A percentile compares a stretch with the other conserved stretches of the same genome.
Conservation (phyloP, 257 asterid species). For the Handroanthus guayacan region DNA sequence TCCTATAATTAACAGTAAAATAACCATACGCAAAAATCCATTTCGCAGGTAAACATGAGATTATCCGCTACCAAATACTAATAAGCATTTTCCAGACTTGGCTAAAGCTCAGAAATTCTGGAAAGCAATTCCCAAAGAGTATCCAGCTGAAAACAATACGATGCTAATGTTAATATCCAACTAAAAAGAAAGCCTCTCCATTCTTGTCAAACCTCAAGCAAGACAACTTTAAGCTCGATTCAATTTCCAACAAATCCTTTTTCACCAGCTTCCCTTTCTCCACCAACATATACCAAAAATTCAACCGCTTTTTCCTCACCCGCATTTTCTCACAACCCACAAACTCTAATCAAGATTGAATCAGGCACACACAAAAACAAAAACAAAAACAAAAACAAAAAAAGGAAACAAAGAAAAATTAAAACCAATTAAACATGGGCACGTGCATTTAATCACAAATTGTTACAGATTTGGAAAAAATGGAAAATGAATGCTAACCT, state of each 20-base stretch:
- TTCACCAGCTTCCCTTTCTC: background rate
- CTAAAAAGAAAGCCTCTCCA: background rate
- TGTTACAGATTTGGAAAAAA: conserved; percentile 7
- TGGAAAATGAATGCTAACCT: conserved; percentile 45
- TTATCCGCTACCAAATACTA: conserved; percentile 17
- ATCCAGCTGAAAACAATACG: conserved; percentile 24
- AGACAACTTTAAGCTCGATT: conserved; percentile 19
- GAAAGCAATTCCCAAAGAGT: conserved; percentile 25
- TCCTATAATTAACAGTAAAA: conserved; percentile 14
- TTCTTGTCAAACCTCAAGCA: conserved; percentile 10
- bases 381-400: too few species aligned
- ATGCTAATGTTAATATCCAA: background rate
- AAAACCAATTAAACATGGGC: conserved; percentile 19
- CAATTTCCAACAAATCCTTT: conserved; percentile 1
- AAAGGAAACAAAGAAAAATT: background rate
- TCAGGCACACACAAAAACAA: background rate
- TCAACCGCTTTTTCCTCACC: background rate
- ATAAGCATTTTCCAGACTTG: conserved; percentile 1
- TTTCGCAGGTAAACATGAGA: background rate
- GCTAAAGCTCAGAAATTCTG: conserved; percentile 3
- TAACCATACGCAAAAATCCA: background rate
- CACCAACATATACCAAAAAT: conserved; percentile 7
- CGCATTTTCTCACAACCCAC: conserved; percentile 31
- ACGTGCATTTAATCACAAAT: background rate
- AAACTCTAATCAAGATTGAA: conserved; percentile 27